These are phyloP conservation scores for Malus hybrid DNA, from an alignment of 331 rosid genomes.

Conservation along the genomic window DNA sequence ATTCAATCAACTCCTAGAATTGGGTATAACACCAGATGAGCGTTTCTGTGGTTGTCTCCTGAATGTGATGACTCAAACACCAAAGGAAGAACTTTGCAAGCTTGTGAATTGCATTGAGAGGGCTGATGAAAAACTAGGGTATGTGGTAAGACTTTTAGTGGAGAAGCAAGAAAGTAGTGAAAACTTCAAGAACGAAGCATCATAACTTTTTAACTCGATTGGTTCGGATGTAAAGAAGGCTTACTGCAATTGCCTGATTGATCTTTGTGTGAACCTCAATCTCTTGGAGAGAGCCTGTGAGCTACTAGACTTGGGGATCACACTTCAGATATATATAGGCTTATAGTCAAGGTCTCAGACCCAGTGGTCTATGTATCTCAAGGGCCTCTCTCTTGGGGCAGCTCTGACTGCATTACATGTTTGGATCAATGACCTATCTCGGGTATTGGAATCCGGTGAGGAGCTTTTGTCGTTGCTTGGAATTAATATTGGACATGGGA, in stretches of 20 bases:
- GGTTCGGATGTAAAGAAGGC: too few relatives aligned
- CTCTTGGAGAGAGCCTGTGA: conserved; percentile 4
- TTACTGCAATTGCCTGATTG: too few relatives aligned
- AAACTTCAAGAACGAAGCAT: conserved; percentile 44
- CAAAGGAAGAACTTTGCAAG: conserved; percentile 23
- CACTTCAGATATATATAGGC: conserved; percentile 47
- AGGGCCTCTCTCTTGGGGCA: conserved; percentile 78
- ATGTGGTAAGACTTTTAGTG: conserved; percentile 44
- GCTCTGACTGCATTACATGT: conserved; percentile 68
- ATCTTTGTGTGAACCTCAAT: too few relatives aligned
- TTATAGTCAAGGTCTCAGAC: conserved; percentile 54
- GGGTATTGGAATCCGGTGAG: conserved; percentile 54
- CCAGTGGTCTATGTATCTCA: conserved; percentile 69
- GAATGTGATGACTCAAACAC: conserved; percentile 59
- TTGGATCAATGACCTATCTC: conserved; percentile 74
- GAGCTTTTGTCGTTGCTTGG: conserved; percentile 75
- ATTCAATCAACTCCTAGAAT: conserved; percentile 50
- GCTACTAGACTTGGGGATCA: conserved; percentile 52
- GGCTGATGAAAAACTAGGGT: conserved; percentile 59
- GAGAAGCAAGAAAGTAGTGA: conserved; percentile 14
- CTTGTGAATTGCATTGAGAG: conserved; percentile 36
- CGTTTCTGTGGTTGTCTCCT: conserved; percentile 75
- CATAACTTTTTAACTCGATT: conserved; percentile 5
- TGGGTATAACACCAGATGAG: conserved; percentile 56
- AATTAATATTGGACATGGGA: conserved; percentile 65